phyloP scores from a whole-genome alignment of 257 asterid genomes.

The Thymus quinquecostatus region DNA sequence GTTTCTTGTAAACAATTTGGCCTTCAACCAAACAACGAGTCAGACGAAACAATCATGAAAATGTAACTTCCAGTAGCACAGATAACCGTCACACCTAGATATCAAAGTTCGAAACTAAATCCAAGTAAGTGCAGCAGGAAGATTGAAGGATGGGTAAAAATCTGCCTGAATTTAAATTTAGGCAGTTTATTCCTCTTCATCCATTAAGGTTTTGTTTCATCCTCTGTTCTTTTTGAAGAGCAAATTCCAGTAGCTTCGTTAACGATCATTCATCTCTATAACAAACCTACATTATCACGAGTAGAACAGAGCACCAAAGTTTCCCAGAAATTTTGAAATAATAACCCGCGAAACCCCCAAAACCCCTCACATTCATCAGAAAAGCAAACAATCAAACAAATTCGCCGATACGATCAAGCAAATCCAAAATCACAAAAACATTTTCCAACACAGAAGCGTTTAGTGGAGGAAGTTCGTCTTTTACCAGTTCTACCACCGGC shows the following conservation, averaged over 20 bases:
- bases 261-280: not conserved
- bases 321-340: not conserved
- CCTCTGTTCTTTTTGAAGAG: slow-evolving; percentile 2
- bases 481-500: slow-evolving; percentile 97
- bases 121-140: not conserved
- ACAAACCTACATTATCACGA: slow-evolving; percentile 1
- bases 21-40: slow-evolving; percentile 49
- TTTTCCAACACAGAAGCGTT: not conserved
- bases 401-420: not conserved
- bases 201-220: not conserved
- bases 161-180: not conserved
- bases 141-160: not conserved
- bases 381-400: not conserved
- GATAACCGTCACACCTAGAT: not conserved
- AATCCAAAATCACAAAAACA: not conserved
- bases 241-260: not conserved
- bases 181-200: too few species aligned
- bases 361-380: slow-evolving; percentile 9
- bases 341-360: not conserved
- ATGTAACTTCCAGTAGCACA: not conserved
- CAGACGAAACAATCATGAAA: not conserved
- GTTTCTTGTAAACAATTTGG: slow-evolving; percentile 89
- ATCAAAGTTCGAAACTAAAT: not conserved
- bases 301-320: not conserved
- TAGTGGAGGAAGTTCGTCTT: not conserved